Evolutionary conservation across 345 rosid genomes (phyloP).

Genomic region (Acer campestre): DNA sequence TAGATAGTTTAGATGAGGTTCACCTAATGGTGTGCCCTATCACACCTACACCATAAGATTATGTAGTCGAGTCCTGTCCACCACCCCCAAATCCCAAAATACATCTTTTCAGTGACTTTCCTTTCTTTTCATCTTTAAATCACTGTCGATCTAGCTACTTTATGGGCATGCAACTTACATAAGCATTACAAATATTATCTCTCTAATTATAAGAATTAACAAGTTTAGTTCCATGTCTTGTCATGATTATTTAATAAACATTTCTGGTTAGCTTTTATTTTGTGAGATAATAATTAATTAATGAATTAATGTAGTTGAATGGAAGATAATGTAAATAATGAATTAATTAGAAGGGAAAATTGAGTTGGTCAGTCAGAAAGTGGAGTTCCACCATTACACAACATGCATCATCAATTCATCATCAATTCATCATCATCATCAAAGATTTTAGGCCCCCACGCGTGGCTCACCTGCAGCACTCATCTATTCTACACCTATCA

Average conservation of each 20-base stretch:
- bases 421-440: too few relatives aligned
- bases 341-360: background rate
- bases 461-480: background rate
- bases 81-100: background rate
- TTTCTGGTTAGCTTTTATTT: slow-evolving; percentile 3
- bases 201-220: slow-evolving; percentile 5
- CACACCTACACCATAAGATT: too few relatives aligned
- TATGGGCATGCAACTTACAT: slow-evolving; percentile 11
- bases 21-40: too few relatives aligned
- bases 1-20: background rate
- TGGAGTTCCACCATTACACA: slow-evolving; percentile 1
- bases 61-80: too few relatives aligned
- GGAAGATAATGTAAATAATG: slow-evolving; percentile 20
- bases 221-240: background rate
- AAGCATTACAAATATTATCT: slow-evolving; percentile 5
- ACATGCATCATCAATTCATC: background rate
- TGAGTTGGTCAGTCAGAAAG: slow-evolving; percentile 9
- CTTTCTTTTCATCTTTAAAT: background rate
- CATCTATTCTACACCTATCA: background rate
- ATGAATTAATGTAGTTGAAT: slow-evolving; percentile 8
- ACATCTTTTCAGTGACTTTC: background rate
- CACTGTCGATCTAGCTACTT: background rate
- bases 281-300: background rate
- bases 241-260: slow-evolving; percentile 10
- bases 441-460: slow-evolving; percentile 5